Evolutionary conservation across 2,329 filamentous ascomycete genomes (phyloP), one percentile per base, ranked within the genome.

Genomic region (Aspergillus sp.): DNA sequence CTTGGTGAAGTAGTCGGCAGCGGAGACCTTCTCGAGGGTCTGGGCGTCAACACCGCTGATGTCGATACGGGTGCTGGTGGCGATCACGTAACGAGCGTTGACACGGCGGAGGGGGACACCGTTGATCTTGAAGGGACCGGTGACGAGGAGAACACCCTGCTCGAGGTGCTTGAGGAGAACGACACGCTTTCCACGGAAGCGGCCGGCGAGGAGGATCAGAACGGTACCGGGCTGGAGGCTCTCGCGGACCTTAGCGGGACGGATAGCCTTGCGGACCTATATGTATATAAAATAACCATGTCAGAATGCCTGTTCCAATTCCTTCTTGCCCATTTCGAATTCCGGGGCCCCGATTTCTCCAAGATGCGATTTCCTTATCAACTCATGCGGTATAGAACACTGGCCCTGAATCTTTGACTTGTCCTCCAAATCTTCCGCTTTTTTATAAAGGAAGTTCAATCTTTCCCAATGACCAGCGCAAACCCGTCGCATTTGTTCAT

Each of bases 81-180:
- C 79, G 70, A 81, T 82, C 62, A 82, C 80, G 67, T 81, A 82
- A 75, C 80, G 75, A 65, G 79, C 68, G 72, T 82, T 82, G 63
- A 82, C 80, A 81, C 91, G 88, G 84, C 95, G 90, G 78, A 99
- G 90, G 73, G 95, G 95, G 71, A 99, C 95, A 82, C 95, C 95
- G 86, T 99, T 99, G 85, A 99, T 90, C 90, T 98, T 99, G 91
- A 98, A 99, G 80, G 95, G 95, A 76, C 95, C 95, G 79, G 95
- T 99, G 77, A 99, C 92, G 81, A 99, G 92, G 81, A 99, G 92
- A 71, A 97, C 92, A 84, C 95, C 95, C 86, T 97, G 92, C 79
- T 91, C 86, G 78, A 99, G 93, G 83, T 90, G 88, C 89, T 98
- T 98, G 81, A 99, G 90, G 84, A 98, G 92, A 78, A 99, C 87